Percentiles rank a stretch among this genome's conserved stretches.
These are phyloP conservation scores for Fistulifera pelliculosa DNA, from an alignment of 108 stramenopile species.

Conservation along the genomic window DNA sequence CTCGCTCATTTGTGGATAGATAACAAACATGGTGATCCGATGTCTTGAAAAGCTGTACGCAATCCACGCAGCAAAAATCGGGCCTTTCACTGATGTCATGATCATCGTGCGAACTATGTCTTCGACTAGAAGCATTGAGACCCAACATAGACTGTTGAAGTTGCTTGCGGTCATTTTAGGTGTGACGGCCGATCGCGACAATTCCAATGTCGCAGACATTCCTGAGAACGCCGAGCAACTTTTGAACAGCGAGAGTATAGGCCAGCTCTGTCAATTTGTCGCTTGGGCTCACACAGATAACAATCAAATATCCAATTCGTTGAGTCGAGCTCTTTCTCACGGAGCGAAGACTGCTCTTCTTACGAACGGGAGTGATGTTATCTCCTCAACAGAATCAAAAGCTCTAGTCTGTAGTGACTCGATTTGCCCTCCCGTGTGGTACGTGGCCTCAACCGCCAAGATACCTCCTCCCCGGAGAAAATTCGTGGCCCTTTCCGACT, in stretches of 20 bases:
- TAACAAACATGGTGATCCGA: slow-evolving; percentile 65
- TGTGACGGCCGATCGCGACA: slow-evolving; percentile 24
- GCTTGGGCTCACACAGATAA: slow-evolving; percentile 64
- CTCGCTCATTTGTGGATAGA: not conserved
- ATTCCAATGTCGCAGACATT: slow-evolving; percentile 24
- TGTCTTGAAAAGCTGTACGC: slow-evolving; percentile 63
- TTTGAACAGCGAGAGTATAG: slow-evolving; percentile 51
- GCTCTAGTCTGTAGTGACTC: slow-evolving; percentile 11
- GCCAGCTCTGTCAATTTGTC: slow-evolving; percentile 58
- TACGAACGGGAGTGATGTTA: slow-evolving; percentile 19
- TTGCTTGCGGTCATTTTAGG: slow-evolving; percentile 54
- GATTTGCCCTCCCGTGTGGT: slow-evolving; percentile 63
- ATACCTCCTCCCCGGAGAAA: slow-evolving; percentile 51
- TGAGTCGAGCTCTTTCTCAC: slow-evolving; percentile 5
- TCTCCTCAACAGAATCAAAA: slow-evolving; percentile 3
- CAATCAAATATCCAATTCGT: slow-evolving; percentile 26
- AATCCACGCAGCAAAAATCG: slow-evolving; percentile 43
- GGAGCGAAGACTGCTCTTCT: slow-evolving; percentile 5
- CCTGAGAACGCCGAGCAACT: slow-evolving; percentile 68
- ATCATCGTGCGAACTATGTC: slow-evolving; percentile 58
- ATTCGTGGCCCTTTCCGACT: slow-evolving; percentile 59
- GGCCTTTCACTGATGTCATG: slow-evolving; percentile 66
- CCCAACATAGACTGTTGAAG: slow-evolving; percentile 57
- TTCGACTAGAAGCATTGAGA: slow-evolving; percentile 50
- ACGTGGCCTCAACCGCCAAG: slow-evolving; percentile 34